Base-by-base conservation (phyloP, 1,139 yeast genomes). In the Debaryomyces sp. region DNA sequence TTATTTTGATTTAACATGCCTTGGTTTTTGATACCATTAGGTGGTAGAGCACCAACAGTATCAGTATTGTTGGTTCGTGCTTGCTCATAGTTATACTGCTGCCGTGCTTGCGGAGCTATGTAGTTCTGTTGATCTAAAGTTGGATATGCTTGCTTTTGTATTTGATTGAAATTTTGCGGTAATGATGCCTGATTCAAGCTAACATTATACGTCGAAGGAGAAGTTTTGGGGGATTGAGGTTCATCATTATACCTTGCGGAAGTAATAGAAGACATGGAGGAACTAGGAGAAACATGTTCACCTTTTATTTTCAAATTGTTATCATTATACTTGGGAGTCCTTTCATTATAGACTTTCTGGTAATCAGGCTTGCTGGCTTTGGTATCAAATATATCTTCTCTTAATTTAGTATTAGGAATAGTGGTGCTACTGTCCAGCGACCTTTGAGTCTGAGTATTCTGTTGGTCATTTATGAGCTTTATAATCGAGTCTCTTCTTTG, bases 301-400 rank as follows among this genome's bases (percentile, higher is more conserved):
- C 51, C 35, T 32, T 43, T 27, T 5, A 33, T 12, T 40, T 45
- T 32, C 23, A 40, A 27, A 43, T 35, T 30, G 23, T 30, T 47
- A 17, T 33, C 22, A 24, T 33, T 23, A 12, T 29, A 23, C 12
- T 21, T 13, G 18, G 37, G 21, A 22, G 44, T 23, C 35, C 24
- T 45, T 6, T 13, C 41, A n/a, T 5, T 34, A 41, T 40, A 24
- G 3, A n/a, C 22, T 21, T 24, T 22, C 4, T 26, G 17, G 15
- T 30, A 27, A 6, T 24, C 27, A 18, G 21, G 43, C 33, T 48
- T 47, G 1, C 34, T 24, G 8, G 21, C 8, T 27, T 34, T 39
- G 47, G 64, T 67, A 17, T 67, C 73, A 54, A 75, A 75, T n/a
- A 76, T 76, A 50, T 76, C 80, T 54, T 75, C 79, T 45, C 76